These are phyloP conservation scores for Veloporphyrellus conicus DNA, from an alignment of 1,284 basidiomycete species.

Conservation along the genomic window DNA sequence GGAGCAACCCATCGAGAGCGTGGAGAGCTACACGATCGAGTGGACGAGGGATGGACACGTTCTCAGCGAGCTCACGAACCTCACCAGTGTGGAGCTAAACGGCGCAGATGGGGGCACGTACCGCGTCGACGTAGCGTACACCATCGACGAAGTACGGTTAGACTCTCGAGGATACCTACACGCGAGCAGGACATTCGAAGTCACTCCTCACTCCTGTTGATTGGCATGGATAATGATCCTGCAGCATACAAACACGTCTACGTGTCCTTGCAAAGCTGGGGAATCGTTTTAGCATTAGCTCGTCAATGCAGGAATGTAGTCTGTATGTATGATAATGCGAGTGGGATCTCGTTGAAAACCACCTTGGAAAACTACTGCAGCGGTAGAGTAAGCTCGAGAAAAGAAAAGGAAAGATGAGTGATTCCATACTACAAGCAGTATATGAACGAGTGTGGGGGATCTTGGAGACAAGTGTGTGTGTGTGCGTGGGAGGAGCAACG, in stretches of 20 bases:
- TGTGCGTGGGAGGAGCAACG: constrained; percentile 2
- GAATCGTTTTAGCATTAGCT: neutral
- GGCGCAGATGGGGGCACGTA: constrained; percentile 41
- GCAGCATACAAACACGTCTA: no score
- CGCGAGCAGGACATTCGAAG: constrained; percentile 20
- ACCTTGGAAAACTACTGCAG: constrained; percentile 18
- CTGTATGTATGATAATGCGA: constrained; percentile 13
- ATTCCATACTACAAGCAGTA: constrained; percentile 28
- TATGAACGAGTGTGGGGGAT: constrained; percentile 24
- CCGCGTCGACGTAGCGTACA: constrained; percentile 45
- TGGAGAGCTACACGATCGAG: constrained; percentile 52
- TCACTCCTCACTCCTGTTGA: constrained; percentile 8
- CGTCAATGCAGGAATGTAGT: constrained; percentile 2
- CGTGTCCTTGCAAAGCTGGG: no score
- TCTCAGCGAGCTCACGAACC: constrained; percentile 45
- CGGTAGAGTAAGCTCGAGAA: constrained; percentile 23
- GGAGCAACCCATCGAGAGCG: constrained; percentile 27
- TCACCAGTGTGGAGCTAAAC: constrained; percentile 42
- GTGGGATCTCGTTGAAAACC: constrained; percentile 8
- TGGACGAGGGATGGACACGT: constrained; percentile 49
- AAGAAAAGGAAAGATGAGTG: constrained; percentile 14
- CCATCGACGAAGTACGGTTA: constrained; percentile 53
- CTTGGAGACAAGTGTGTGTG: constrained; percentile 9
- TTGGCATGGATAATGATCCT: no score
- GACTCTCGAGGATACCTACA: constrained; percentile 39